Percentiles rank a stretch among this genome's conserved stretches.
phyloP scores from a whole-genome alignment of 2,329 filamentous ascomycete genomes.

The Lachnellula cervina region DNA sequence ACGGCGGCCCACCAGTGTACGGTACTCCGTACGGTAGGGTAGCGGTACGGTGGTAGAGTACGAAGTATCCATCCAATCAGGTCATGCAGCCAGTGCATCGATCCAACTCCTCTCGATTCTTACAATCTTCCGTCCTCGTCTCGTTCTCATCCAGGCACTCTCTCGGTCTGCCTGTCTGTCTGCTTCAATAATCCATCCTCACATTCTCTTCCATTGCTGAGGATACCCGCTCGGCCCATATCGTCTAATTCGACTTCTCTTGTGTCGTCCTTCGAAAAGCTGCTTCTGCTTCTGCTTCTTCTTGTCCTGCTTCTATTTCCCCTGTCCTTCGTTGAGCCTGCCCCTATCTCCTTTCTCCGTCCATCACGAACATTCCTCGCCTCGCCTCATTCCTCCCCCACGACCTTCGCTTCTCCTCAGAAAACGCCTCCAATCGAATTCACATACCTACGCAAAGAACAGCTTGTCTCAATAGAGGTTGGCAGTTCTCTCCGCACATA shows the following conservation, averaged over 20 bases:
- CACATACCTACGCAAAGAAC: slow-evolving; percentile 2
- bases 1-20: too few relatives aligned
- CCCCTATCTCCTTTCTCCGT: background rate
- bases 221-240: background rate
- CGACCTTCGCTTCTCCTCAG: slow-evolving; percentile 23
- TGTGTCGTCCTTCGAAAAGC: background rate
- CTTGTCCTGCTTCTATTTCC: slow-evolving; percentile 9
- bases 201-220: background rate
- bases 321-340: slow-evolving; percentile 19
- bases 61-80: too few relatives aligned
- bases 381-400: slow-evolving; percentile 15
- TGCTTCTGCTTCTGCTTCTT: slow-evolving; percentile 2
- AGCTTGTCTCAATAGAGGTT: slow-evolving; percentile 6
- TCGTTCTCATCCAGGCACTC: background rate
- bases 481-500: slow-evolving; percentile 10
- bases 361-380: slow-evolving; percentile 16
- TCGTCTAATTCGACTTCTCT: background rate
- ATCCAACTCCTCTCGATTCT: too few relatives aligned
- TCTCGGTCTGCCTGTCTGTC: background rate
- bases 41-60: too few relatives aligned
- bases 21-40: too few relatives aligned
- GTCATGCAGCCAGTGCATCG: too few relatives aligned
- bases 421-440: slow-evolving; percentile 8
- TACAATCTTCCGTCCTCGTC: background rate
- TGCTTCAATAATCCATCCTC: background rate